phyloP scores from a whole-genome alignment of 768 basidiomycete species.

The Kwoniella sp. region DNA sequence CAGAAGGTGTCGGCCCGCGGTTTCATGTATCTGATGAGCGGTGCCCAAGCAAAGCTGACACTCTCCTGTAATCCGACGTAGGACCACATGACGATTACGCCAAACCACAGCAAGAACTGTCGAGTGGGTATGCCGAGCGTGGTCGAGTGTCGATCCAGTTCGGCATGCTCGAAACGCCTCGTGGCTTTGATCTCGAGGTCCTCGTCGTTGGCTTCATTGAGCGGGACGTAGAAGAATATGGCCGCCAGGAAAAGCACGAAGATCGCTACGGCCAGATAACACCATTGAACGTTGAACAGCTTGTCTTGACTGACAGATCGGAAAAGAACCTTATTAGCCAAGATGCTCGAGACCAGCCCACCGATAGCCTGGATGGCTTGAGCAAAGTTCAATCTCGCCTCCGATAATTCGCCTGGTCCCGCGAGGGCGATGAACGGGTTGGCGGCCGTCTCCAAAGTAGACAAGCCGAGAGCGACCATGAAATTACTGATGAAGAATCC shows the following conservation, averaged over 20 bases:
- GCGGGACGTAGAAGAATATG: conserved; percentile 51
- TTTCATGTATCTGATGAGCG: conserved; percentile 19
- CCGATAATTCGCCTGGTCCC: conserved; percentile 48
- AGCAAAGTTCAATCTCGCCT: conserved; percentile 51
- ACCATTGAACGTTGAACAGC: conserved; percentile 53
- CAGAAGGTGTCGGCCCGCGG: conserved; percentile 31
- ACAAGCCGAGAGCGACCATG: conserved; percentile 46
- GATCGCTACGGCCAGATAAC: conserved; percentile 51
- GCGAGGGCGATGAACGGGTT: conserved; percentile 54
- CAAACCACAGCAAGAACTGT: conserved; percentile 23
- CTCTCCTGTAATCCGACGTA: conserved; percentile 51
- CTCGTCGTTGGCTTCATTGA: conserved; percentile 48
- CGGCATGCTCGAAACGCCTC: conserved; percentile 34
- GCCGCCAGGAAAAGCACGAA: conserved; percentile 51
- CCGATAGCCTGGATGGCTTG: conserved; percentile 53
- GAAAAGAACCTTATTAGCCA: conserved; percentile 46
- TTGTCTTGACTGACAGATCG: conserved; percentile 21
- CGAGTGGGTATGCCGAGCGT: conserved; percentile 28
- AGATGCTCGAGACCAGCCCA: conserved; percentile 37
- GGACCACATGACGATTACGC: conserved; percentile 37
- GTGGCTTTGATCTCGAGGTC: conserved; percentile 41
- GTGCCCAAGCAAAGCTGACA: conserved; percentile 40
- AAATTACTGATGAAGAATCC: conserved; percentile 54
- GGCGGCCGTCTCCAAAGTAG: conserved; percentile 49
- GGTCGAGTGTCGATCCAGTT: conserved; percentile 24